Evolutionary conservation across 2,329 filamentous ascomycete species (phyloP), one percentile per base, ranked within the genome.

Genomic region (Mariannaea sp.): DNA sequence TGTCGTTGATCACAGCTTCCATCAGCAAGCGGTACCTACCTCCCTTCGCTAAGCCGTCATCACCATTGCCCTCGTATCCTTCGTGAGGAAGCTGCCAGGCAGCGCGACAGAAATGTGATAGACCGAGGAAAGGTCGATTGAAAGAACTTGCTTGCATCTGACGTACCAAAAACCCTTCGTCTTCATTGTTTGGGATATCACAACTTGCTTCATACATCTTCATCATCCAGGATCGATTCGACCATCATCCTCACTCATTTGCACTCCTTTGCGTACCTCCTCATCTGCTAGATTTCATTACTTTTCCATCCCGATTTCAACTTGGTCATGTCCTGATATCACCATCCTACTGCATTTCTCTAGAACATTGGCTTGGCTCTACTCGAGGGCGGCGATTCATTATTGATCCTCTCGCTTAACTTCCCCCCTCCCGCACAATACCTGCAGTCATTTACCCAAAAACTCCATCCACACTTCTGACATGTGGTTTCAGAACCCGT

Each of bases 401-500:
- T 43, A 36, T 41, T 47, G 33, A 32, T 32, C 33, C 9, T 16
- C 16, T 10, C 26, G 22, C 33, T 20, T 33, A 49, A 30, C 39
- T 45, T 38, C 26, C 38, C 2, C 7, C 20, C 39, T 33, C 20
- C 27, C 27, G 19, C 16, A 32, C 5, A 27, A 14, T 19, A 14
- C 9, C 32, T 30, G 12, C 24, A 7, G 22, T 20, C 19, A 32
- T 33, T 4, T 14, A n/a, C n/a, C n/a, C n/a, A n/a, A n/a, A n/a
- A n/a, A n/a, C n/a, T n/a, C n/a, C n/a, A n/a, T 13, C 42, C 17
- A 38, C 7, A 5, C 29, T 35, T 33, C 20, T 38, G 9, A 32
- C 42, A 72, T 73, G 72, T 66, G 58, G 60, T 50, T 55, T 52
- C 57, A 61, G 41, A 86, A 85, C 57, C 83, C 83, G 2, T 76